These are phyloP conservation scores for Flaveria trinervia DNA, from an alignment of 129 eudicot genomes.

Conservation along the genomic window DNA sequence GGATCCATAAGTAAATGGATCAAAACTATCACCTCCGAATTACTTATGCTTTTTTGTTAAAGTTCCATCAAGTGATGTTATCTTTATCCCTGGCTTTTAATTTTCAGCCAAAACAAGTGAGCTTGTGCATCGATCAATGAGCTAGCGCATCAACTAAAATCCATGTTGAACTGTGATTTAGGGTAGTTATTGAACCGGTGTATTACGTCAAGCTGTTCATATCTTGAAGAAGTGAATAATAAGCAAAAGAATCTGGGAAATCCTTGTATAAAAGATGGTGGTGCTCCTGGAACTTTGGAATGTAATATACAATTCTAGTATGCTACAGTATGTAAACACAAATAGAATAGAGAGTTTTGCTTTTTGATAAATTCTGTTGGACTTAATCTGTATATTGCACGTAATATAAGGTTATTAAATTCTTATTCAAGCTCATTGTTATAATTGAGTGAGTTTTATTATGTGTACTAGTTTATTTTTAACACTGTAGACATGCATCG, in stretches of 20 bases:
- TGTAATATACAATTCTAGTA: no score
- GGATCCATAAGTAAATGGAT: neutral
- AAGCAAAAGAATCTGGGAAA: no score
- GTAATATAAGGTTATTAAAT: neutral
- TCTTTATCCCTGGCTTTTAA: neutral
- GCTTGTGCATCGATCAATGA: neutral
- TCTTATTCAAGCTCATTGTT: constrained; percentile 13
- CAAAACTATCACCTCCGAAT: neutral
- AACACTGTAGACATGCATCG: no score
- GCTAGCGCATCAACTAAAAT: constrained; percentile 3
- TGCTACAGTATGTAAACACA: no score
- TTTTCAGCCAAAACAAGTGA: constrained; percentile 12
- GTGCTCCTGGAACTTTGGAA: no score
- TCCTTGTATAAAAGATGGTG: no score
- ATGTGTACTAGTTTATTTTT: no score
- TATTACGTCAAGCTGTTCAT: no score
- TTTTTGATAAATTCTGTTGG: neutral
- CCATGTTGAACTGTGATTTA: neutral
- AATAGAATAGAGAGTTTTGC: constrained; percentile 3
- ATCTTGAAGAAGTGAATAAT: no score
- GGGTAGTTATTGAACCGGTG: constrained; percentile 6
- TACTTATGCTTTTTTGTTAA: neutral
- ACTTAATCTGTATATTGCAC: constrained; percentile 10
- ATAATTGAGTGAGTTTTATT: neutral
- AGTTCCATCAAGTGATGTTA: neutral